These are phyloP conservation scores for Diplodia seriata DNA, from an alignment of 2,329 filamentous ascomycete species.

Conservation along the genomic window DNA sequence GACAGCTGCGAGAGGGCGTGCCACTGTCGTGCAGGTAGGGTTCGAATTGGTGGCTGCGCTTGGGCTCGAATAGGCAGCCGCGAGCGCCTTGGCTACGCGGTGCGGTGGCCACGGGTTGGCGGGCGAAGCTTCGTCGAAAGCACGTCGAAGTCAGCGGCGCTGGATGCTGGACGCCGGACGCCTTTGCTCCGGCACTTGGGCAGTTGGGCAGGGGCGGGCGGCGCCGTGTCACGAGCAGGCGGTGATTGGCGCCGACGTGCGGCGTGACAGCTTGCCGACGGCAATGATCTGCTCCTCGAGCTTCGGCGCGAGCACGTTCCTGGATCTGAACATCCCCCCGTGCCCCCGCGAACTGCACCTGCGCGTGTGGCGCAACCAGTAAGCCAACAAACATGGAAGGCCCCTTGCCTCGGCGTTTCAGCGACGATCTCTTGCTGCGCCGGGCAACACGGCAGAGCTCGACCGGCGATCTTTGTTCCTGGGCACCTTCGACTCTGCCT, in stretches of 20 bases:
- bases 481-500: background rate
- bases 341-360: constrained; percentile 7
- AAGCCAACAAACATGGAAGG: constrained; percentile 21
- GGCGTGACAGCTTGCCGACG: constrained; percentile 15
- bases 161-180: constrained; percentile 13
- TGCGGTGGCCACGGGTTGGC: too few relatives aligned
- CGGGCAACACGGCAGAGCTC: background rate
- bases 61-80: constrained; percentile 6
- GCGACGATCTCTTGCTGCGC: constrained; percentile 23
- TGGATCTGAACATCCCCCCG: constrained; percentile 16
- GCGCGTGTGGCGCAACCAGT: constrained; percentile 1
- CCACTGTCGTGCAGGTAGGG: constrained; percentile 22
- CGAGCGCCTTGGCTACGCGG: background rate
- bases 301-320: constrained; percentile 21
- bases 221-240: constrained; percentile 6
- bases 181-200: background rate
- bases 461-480: background rate
- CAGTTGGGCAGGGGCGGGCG: background rate
- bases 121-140: background rate
- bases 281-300: constrained; percentile 22
- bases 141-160: constrained; percentile 20
- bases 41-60: constrained; percentile 16
- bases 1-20: background rate
- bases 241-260: constrained; percentile 17
- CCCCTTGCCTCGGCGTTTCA: constrained; percentile 23